Evolutionary conservation across 1,284 basidiomycete genomes (phyloP), one percentile per base, ranked within the genome.

Genomic region (Inonotus hispidus): DNA sequence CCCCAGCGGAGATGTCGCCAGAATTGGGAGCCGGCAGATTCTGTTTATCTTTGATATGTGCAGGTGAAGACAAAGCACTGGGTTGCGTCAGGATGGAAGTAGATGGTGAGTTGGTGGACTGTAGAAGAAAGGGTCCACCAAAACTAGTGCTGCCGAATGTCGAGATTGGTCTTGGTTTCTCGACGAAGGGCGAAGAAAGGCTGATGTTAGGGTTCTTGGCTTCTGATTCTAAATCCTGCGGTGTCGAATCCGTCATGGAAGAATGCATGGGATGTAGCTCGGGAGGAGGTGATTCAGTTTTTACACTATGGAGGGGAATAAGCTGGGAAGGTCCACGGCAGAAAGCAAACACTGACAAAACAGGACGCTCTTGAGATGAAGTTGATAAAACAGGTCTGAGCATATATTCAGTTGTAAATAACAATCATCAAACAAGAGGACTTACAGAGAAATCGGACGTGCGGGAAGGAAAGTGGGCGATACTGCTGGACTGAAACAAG

Each of bases 101-200:
- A 19, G 60, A 47, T 25, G 45, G 54, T 23, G 54, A 25, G 11
- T 55, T 23, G 4, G 43, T 27, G 6, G 59, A 7, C 7, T 32
- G 35, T 19, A n/a, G 16, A 8, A 5, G 16, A 29, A 37, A 29
- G 39, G 19, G 54, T 6, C 27, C 58, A 5, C 21, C 49, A 59
- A 14, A 38, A 11, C 37, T 53, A 19, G 19, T 27, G 19, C 29
- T 35, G 19, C 14, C 14, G 0, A 35, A 19, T 7, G 25, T 27
- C 25, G 27, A 16, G 1, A 27, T 35, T 35, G 50, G 37, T 37
- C 21, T 45, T 14, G 53, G 59, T 60, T 65, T 65, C 62, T 59
- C 69, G 49, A 70, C 66, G 58, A 74, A 74, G 23, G 63, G 63
- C 6, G 55, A 61, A 43, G 59, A 61, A 49, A 61, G 53, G 16